phyloP scores from a whole-genome alignment of 2,329 filamentous ascomycete genomes.

The Lecanoromycetidae sp. region DNA sequence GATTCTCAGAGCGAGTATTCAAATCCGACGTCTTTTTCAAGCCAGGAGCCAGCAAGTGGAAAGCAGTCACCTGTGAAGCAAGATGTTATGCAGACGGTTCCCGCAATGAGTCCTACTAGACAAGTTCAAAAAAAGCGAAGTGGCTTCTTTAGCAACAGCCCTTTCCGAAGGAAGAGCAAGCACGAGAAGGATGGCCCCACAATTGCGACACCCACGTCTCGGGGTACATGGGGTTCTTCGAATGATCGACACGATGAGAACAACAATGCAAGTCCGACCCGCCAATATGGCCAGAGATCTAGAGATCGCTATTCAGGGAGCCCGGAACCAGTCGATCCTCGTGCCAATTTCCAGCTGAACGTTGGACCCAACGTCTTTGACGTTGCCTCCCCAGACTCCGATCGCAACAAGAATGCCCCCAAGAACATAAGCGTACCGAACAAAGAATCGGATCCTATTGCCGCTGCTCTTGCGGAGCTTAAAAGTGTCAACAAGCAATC shows the following conservation, averaged over 20 bases:
- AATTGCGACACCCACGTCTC: slow-evolving; percentile 28
- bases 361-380: slow-evolving; percentile 94
- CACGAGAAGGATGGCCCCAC: slow-evolving; percentile 52
- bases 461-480: slow-evolving; percentile 78
- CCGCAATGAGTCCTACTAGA: slow-evolving; percentile 48
- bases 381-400: slow-evolving; percentile 62
- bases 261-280: slow-evolving; percentile 35
- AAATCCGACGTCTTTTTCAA: slow-evolving; percentile 78
- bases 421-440: slow-evolving; percentile 29
- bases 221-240: slow-evolving; percentile 44
- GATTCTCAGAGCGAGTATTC: slow-evolving; percentile 88
- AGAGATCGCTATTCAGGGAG: slow-evolving; percentile 45
- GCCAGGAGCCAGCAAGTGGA: slow-evolving; percentile 64
- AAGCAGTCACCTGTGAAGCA: slow-evolving; percentile 62
- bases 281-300: slow-evolving; percentile 23
- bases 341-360: slow-evolving; percentile 85
- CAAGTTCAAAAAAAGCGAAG: slow-evolving; percentile 59
- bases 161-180: slow-evolving; percentile 85
- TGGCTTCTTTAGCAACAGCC: slow-evolving; percentile 86
- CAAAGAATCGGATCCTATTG: slow-evolving; percentile 75
- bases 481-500: slow-evolving; percentile 78
- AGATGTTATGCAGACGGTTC: slow-evolving; percentile 28
- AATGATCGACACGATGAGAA: slow-evolving; percentile 27
- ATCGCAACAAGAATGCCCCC: slow-evolving; percentile 33
- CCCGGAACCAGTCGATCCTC: slow-evolving; percentile 78